Base-by-base conservation (phyloP, 2,329 filamentous ascomycete species). In the Ceratocystis papillata region DNA sequence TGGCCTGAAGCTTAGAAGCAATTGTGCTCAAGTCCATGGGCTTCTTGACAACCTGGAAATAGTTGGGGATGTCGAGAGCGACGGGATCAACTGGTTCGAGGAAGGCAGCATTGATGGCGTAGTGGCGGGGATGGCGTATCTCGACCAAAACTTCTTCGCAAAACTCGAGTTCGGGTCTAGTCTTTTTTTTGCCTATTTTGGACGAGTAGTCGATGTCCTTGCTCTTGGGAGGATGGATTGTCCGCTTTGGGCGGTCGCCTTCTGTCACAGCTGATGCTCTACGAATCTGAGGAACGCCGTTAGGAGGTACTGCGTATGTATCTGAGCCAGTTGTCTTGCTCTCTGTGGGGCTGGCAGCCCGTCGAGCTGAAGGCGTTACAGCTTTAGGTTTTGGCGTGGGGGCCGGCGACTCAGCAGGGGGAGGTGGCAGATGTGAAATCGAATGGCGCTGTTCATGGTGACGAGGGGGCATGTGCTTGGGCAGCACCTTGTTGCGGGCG, bases 11-110 rank as follows among this genome's bases (percentile, higher is more conserved):
- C 76, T 95, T 95, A 53, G 81, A 80, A 45, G 83, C 80, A 72
- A 96, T 88, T n/a, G 90, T 96, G 17, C 82, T 80, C 62, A 96
- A 80, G 74, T 99, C 93, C 93, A 97, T 99, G 0, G 94, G 94
- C 74, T 92, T 90, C 79, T 96, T 97, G 77, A 99, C 91, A 69
- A 97, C 80, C 72, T 88, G 90, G 74, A 94, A 90, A 74, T 99
- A 99, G 28, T 88, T 87, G 0, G 94, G 94, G 68, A 97, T 96
- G 73, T 93, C 91, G 65, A 97, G 79, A 0, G 92, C 93, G 45
- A 97, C 92, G 0, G 94, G 91, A 73, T 99, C 94, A 22, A 99
- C 94, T 0, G 94, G 89, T 6, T 83, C 78, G 71, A 90, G 78
- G 77, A 99, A 99, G 67, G 89, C 87, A 65, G 81, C 81, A 55